These are phyloP conservation scores for Truncatella angustata DNA, from an alignment of 2,329 filamentous ascomycete genomes.

Conservation along the genomic window DNA sequence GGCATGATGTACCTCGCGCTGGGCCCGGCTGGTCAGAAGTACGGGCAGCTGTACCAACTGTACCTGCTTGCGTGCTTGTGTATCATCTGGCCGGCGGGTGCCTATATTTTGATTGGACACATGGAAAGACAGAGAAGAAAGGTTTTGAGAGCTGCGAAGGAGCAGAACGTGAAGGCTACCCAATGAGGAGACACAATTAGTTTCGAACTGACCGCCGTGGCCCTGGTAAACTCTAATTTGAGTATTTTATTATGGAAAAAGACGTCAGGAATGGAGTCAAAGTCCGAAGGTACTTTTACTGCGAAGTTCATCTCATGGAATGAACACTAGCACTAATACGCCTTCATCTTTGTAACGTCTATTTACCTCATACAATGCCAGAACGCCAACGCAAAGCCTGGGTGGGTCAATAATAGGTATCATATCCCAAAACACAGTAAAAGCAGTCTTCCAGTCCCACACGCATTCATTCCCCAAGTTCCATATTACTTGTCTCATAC, in stretches of 20 bases:
- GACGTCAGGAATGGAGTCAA: no score
- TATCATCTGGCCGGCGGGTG: slow-evolving; percentile 73
- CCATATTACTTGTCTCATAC: slow-evolving; percentile 54
- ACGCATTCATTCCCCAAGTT: slow-evolving; percentile 28
- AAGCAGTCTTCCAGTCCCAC: background rate
- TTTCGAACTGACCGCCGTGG: no score
- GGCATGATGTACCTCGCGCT: slow-evolving; percentile 73
- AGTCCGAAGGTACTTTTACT: no score
- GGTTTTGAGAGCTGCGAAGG: slow-evolving; percentile 65
- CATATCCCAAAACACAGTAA: slow-evolving; percentile 2
- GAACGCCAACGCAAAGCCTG: background rate
- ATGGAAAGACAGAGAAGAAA: slow-evolving; percentile 91
- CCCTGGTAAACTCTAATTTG: no score
- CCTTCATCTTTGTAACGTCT: background rate
- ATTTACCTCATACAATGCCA: slow-evolving; percentile 1
- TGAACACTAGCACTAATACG: background rate
- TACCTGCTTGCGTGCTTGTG: slow-evolving; percentile 75
- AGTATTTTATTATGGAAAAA: no score
- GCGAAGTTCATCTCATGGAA: no score
- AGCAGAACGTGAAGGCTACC: slow-evolving; percentile 32
- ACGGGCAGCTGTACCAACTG: slow-evolving; percentile 55
- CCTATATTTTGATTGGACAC: slow-evolving; percentile 85
- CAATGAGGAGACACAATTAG: slow-evolving; percentile 8
- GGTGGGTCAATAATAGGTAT: slow-evolving; percentile 8
- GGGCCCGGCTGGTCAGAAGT: slow-evolving; percentile 49